phyloP scores from a whole-genome alignment of 345 rosid species.

The Orychophragmus violaceus region DNA sequence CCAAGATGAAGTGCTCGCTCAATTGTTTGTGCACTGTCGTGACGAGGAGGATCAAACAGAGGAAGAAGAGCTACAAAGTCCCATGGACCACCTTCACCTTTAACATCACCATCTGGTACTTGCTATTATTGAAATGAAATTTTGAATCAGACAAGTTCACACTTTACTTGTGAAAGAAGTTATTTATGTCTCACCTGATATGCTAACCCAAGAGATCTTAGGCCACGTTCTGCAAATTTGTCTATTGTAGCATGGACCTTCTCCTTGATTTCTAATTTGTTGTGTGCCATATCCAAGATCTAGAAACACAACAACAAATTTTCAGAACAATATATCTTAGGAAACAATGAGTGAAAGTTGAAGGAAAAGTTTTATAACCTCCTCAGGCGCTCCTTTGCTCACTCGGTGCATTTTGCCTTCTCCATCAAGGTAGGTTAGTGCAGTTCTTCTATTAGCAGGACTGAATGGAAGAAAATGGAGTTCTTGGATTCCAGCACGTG shows the following conservation, averaged over 20 bases:
- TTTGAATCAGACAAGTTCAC: neutral
- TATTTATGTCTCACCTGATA: conserved; percentile 36
- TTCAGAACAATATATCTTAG: neutral
- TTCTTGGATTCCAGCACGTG: conserved; percentile 78
- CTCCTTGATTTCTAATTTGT: conserved; percentile 38
- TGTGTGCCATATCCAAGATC: conserved; percentile 53
- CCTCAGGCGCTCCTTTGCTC: conserved; percentile 98
- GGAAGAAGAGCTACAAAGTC: conserved; percentile 69
- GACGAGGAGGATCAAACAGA: conserved; percentile 60
- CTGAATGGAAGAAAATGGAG: conserved; percentile 92
- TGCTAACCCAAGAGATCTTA: conserved; percentile 60
- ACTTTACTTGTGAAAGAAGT: neutral
- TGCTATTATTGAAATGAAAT: conserved; percentile 25
- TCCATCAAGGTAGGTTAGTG: conserved; percentile 65
- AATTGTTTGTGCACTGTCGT: conserved; percentile 56
- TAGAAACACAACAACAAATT: neutral
- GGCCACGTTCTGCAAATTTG: conserved; percentile 57
- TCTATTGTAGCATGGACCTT: conserved; percentile 45
- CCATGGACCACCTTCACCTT: conserved; percentile 64
- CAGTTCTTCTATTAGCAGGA: conserved; percentile 94
- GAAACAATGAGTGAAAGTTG: neutral
- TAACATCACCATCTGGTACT: conserved; percentile 48
- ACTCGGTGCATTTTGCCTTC: conserved; percentile 70
- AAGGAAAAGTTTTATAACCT: conserved; percentile 35
- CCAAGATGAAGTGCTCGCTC: conserved; percentile 57